Base-by-base conservation (phyloP, 1,139 yeast genomes). In the Candida pseudoviswanathii region DNA sequence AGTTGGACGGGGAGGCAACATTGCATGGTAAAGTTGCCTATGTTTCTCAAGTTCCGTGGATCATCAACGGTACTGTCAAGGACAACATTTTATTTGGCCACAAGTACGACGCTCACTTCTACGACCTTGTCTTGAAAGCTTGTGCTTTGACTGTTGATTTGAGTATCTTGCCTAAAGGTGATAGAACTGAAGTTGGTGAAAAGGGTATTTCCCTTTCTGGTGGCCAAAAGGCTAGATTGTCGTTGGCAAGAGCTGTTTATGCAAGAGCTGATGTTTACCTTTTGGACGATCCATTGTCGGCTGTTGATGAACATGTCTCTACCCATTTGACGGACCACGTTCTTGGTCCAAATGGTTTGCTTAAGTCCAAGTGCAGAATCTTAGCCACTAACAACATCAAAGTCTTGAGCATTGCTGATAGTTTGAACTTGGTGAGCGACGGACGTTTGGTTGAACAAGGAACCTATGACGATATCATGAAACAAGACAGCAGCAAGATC, bases 41-140 rank as follows among this genome's bases (percentile, higher is more conserved):
- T 68, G 97, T 89, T 41, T 87, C 97, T 3, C 99, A 94, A 70
- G 77, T 75, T 47, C 79, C 98, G 2, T 94, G 98, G 98, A 68
- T 71, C 39, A 66, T 68, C 65, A 71, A 71, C 56, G 74, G 73
- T 5, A 58, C 72, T 3, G 68, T 71, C 9, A 67, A 63, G 50
- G 75, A 71, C 39, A 71, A 71, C 49, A 70, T 71, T 73, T 51
- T 67, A 52, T 66, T 70, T 63, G 71, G 82, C 59, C 58, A 58
- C 65, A 62, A 54, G 51, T 54, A 66, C 64, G 61, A 62, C 54
- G 48, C 54, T 51, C 50, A 59, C 51, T 53, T 74, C 71, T 57
- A 67, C 58, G 53, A 65, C 11, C 58, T 56, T 45, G 71, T 73
- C 2, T 54, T 71, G 11, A 65, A 63, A 40, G 75, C 74, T 3